phyloP scores from a whole-genome alignment of 169 alveolate species.

The Plasmodium inui region DNA sequence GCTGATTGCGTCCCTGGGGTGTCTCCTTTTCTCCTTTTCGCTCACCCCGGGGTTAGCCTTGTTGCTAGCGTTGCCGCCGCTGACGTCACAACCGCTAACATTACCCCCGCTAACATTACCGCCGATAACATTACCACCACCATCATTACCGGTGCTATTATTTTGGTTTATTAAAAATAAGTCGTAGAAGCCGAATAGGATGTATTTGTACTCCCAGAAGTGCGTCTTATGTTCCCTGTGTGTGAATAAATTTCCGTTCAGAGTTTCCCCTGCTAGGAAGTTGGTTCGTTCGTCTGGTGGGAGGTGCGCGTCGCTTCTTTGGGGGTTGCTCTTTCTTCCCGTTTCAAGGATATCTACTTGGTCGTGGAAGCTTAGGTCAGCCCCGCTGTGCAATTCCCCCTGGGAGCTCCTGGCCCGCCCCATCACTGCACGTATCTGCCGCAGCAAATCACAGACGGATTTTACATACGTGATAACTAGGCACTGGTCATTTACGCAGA shows the following conservation, averaged over 20 bases:
- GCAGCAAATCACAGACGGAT: slow-evolving; percentile 26
- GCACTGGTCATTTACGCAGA: slow-evolving; percentile 34
- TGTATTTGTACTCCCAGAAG: slow-evolving; percentile 49
- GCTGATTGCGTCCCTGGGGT: not conserved
- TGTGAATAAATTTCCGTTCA: slow-evolving; percentile 21
- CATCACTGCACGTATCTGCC: not conserved
- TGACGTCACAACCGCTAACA: no score
- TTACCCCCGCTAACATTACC: not conserved
- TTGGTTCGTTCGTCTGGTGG: not conserved
- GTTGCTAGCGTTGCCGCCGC: not conserved
- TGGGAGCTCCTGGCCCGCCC: not conserved
- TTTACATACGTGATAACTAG: slow-evolving; percentile 40
- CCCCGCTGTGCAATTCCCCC: not conserved
- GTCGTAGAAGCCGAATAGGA: slow-evolving; percentile 67
- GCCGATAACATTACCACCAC: no score
- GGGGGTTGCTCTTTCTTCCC: not conserved
- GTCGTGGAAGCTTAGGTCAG: not conserved
- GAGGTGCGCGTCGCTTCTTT: not conserved
- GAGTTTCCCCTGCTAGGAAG: not conserved
- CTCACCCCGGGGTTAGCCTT: not conserved
- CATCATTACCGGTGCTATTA: not conserved
- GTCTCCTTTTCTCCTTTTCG: slow-evolving; percentile 10
- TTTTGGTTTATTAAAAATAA: slow-evolving; percentile 38
- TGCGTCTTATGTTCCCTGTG: slow-evolving; percentile 50
- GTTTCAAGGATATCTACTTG: not conserved